Evolutionary conservation across 1,284 basidiomycete genomes (phyloP).

Genomic region (Pseudozyma sp.): DNA sequence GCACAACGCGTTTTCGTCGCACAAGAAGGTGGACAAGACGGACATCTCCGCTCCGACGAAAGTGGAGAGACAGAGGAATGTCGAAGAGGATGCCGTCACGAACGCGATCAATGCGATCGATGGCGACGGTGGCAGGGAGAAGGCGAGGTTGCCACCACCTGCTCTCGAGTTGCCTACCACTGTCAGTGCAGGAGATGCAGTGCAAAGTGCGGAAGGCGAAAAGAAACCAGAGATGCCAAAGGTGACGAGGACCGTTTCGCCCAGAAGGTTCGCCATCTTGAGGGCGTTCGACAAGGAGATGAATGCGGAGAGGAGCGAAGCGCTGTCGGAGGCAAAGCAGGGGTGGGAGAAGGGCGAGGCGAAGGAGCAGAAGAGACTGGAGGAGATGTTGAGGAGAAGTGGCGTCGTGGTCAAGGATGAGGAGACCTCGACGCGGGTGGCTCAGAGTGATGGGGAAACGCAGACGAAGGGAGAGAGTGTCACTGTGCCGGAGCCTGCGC

Average conservation of each 20-base stretch:
- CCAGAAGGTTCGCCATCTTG: slow-evolving; percentile 23
- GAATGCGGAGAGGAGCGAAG: slow-evolving; percentile 25
- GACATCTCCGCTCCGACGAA: slow-evolving; percentile 26
- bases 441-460: too few species aligned
- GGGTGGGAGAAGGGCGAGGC: slow-evolving; percentile 38
- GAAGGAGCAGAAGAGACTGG: slow-evolving; percentile 20
- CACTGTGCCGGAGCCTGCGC: neutral
- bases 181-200: neutral
- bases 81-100: slow-evolving; percentile 21
- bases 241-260: slow-evolving; percentile 18
- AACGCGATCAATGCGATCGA: slow-evolving; percentile 5
- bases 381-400: slow-evolving; percentile 24
- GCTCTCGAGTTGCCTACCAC: slow-evolving; percentile 35
- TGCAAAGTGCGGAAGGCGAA: neutral
- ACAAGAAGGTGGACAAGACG: slow-evolving; percentile 18
- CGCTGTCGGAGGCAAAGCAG: slow-evolving; percentile 23
- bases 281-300: slow-evolving; percentile 41
- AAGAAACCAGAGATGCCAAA: slow-evolving; percentile 24
- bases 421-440: neutral
- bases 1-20: slow-evolving; percentile 15
- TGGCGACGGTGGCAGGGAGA: slow-evolving; percentile 25
- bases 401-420: neutral
- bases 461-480: neutral
- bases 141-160: slow-evolving; percentile 31
- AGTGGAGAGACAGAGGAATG: slow-evolving; percentile 25